Evolutionary conservation across 106 monocot species (phyloP), one percentile per base, ranked within the genome.

Genomic region (Hemerocallis citrina): DNA sequence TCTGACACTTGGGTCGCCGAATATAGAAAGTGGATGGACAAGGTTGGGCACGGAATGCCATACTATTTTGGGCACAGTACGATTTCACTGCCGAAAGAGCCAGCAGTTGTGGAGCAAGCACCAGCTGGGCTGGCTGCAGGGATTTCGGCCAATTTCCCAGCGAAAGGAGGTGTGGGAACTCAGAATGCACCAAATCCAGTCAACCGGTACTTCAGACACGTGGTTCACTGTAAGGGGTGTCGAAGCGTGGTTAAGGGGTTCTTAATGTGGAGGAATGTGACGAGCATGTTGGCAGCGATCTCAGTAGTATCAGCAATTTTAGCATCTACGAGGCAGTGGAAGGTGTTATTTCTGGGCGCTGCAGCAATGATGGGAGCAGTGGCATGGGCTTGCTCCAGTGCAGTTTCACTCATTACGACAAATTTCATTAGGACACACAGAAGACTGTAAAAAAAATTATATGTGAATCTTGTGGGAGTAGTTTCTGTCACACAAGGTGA

Each of bases 11-110:
- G 96, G 96, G 96, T 96, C 6, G 75, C 79, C 0, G 90, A 96
- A 74, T 96, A 91, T 58, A 43, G 95, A 64, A 86, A 84, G 72
- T 96, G 95, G 95, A 96, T 96, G 95, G 95, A 96, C 58, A 78
- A 71, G 59, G 90, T 68, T 0, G 95, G 95, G 17, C 78, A 76
- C n/a, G 90, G 95, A 6, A 96, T 96, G 95, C 95, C 95, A 2
- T 96, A 96, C 67, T 79, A 96, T 63, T 79, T 96, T 50, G 95
- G 95, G 14, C 90, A 90, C 55, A 76, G 47, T 32, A 79, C 77
- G 6, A 14, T 96, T 3, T 74, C 79, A 10, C 33, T 69, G 46
- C 69, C 69, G 0, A 14, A 35, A 9, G 50, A 49, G 19, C 48
- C 69, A 0, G 69, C 59, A 0, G 50, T 61, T 24, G 35, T 69